Evolutionary conservation across 805 yeast genomes (phyloP).

Genomic region (Kazachstania psychrophila): DNA sequence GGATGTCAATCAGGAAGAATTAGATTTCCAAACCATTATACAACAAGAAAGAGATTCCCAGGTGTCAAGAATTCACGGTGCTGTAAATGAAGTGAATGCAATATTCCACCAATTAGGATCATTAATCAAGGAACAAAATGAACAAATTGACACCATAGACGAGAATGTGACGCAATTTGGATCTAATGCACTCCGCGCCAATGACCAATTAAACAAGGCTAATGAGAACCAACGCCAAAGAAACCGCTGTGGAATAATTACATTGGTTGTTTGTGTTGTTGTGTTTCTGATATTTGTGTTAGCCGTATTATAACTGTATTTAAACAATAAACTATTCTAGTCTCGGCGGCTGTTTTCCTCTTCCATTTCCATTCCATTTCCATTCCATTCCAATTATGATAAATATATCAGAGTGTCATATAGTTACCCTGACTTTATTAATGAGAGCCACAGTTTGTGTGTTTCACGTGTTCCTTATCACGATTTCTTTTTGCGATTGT

Average conservation of each 20-base stretch:
- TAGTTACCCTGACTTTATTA: no score
- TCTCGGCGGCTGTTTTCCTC: no score
- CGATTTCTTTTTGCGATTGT: no score
- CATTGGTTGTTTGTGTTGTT: slow-evolving; percentile 49
- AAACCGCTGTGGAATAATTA: slow-evolving; percentile 64
- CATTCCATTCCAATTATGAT: no score
- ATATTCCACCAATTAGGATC: slow-evolving; percentile 75
- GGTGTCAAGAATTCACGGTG: slow-evolving; percentile 61
- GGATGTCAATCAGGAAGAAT: slow-evolving; percentile 37
- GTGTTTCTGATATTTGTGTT: slow-evolving; percentile 50
- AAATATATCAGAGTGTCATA: no score
- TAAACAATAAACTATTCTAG: not conserved
- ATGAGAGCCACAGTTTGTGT: no score
- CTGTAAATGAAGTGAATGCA: slow-evolving; percentile 75
- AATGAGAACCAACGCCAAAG: slow-evolving; percentile 61
- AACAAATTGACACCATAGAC: slow-evolving; percentile 74
- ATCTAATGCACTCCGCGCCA: slow-evolving; percentile 59
- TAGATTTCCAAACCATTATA: slow-evolving; percentile 54
- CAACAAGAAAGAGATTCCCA: slow-evolving; percentile 69
- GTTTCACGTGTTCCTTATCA: no score
- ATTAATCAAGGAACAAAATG: slow-evolving; percentile 77
- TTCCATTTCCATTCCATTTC: no score
- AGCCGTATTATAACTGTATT: slow-evolving; percentile 39
- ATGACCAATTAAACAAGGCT: slow-evolving; percentile 62
- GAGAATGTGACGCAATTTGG: slow-evolving; percentile 61